Conservation (phyloP, 2,329 filamentous ascomycete species). For the Penicillium sp. region DNA sequence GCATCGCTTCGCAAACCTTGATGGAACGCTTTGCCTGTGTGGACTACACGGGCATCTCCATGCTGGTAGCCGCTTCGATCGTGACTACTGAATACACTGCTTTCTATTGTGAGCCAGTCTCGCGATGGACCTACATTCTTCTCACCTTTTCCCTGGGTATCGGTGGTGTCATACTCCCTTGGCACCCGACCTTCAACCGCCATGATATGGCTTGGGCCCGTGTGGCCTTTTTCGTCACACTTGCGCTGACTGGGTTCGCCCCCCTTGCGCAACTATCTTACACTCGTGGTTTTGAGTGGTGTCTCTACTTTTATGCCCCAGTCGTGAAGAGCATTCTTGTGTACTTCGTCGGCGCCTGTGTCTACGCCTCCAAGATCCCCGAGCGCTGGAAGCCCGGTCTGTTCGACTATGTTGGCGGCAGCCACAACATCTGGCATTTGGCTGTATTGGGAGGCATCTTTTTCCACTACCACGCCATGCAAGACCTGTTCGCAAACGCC, state of each 20-base stretch:
- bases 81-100: conserved; percentile 98
- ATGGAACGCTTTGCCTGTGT: conserved; percentile 97
- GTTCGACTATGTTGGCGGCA: conserved; percentile 94
- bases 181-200: conserved; percentile 94
- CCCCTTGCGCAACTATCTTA: conserved; percentile 81
- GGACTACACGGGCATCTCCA: conserved; percentile 95
- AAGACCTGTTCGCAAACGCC: conserved; percentile 82
- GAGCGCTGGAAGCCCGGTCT: conserved; percentile 90
- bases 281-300: conserved; percentile 76
- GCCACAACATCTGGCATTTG: conserved; percentile 96
- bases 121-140: conserved; percentile 81
- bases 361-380: conserved; percentile 90
- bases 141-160: conserved; percentile 79
- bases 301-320: conserved; percentile 85
- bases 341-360: conserved; percentile 78
- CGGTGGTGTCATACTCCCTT: conserved; percentile 86
- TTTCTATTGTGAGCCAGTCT: conserved; percentile 93
- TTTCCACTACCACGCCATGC: conserved; percentile 97
- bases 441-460: conserved; percentile 92
- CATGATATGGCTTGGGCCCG: conserved; percentile 89
- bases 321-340: conserved; percentile 83
- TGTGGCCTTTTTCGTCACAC: conserved; percentile 85
- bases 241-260: conserved; percentile 84
- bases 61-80: conserved; percentile 90
- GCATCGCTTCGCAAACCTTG: conserved; percentile 83